Evolutionary conservation across 192 early-diverging fungal genomes (phyloP).

Genomic region (Physocladia obscura): DNA sequence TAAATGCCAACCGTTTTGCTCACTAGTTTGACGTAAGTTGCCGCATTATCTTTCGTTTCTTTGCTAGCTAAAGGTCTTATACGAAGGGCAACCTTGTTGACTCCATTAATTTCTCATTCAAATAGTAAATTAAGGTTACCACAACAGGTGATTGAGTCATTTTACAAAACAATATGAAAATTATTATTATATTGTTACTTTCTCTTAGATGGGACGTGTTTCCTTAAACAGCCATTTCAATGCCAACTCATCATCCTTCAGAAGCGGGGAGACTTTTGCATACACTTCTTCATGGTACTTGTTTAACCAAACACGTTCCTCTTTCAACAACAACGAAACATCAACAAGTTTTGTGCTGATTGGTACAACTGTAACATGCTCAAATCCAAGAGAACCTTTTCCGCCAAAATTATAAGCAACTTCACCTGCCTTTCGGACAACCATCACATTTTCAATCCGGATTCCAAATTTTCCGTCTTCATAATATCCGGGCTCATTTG

Average conservation of each 20-base stretch:
- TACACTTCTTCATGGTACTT: conserved; percentile 74
- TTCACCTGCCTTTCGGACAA: conserved; percentile 69
- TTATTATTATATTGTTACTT: not conserved
- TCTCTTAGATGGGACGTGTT: conserved; percentile 69
- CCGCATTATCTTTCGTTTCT: conserved; percentile 14
- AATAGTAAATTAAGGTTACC: not conserved
- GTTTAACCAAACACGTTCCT: conserved; percentile 87
- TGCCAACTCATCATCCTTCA: conserved; percentile 64
- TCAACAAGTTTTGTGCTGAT: conserved; percentile 85
- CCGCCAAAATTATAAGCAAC: conserved; percentile 85
- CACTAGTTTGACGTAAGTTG: not conserved
- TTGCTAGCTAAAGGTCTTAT: conserved; percentile 18
- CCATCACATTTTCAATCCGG: conserved; percentile 91
- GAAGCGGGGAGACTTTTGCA: conserved; percentile 76
- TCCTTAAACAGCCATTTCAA: conserved; percentile 84
- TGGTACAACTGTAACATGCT: conserved; percentile 84
- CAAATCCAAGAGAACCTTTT: conserved; percentile 81
- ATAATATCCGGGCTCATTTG: conserved; percentile 98
- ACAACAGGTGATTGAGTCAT: not conserved
- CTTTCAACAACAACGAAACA: conserved; percentile 61
- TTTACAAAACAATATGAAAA: not conserved
- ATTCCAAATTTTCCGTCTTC: conserved; percentile 96
- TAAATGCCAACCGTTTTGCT: conserved; percentile 14
- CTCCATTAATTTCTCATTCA: not conserved
- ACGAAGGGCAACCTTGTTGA: conserved; percentile 23